Evolutionary conservation across 164 flowering plant species (phyloP).

Genomic region (Kalanchoe fedtschenkoi): DNA sequence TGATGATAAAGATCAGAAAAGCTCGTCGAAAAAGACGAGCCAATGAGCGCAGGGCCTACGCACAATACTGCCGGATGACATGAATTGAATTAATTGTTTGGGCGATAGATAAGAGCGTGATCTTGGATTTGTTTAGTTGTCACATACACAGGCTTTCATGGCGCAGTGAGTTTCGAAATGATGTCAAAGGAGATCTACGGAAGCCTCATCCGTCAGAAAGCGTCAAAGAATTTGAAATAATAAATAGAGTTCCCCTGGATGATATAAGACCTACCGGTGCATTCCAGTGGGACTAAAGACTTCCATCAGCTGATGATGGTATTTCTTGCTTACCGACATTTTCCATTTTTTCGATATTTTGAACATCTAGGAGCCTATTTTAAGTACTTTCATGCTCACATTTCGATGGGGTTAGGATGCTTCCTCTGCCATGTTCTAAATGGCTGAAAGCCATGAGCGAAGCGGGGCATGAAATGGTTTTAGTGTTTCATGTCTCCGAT

Average conservation of each 20-base stretch:
- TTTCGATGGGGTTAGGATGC: background rate
- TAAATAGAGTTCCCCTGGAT: background rate
- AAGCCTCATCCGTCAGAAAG: background rate
- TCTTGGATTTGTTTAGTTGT: background rate
- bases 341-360: background rate
- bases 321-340: background rate
- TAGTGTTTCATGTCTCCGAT: background rate
- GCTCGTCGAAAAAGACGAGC: background rate
- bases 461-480: background rate
- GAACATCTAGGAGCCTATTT: background rate
- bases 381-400: background rate
- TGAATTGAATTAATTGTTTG: constrained; percentile 1
- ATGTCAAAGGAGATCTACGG: too few relatives aligned
- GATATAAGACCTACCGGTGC: background rate
- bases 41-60: background rate
- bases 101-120: background rate
- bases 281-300: background rate
- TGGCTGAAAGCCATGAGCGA: background rate
- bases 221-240: background rate
- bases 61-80: background rate
- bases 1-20: background rate
- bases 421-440: background rate
- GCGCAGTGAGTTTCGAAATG: background rate
- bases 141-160: background rate
- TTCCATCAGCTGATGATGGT: background rate